Evolutionary conservation across 179 eudicot species (phyloP), one percentile per base, ranked within the genome.

Genomic region (Corrigiola litoralis): DNA sequence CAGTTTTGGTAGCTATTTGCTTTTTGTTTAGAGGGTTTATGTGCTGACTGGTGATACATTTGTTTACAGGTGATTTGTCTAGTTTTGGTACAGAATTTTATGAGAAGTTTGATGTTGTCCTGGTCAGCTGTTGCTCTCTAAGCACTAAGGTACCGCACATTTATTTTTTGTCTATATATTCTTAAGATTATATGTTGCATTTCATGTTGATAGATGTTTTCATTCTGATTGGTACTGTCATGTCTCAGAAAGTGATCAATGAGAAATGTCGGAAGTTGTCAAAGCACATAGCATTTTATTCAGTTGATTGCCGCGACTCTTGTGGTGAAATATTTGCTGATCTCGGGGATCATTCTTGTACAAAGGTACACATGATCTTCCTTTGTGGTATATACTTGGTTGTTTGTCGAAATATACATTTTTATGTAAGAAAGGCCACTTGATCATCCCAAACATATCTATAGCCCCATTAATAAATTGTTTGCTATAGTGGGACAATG

Each of bases 271-370:
- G 88, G 62, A 95, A 84, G 74, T 52, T 67, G 72, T 77, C 84
- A 44, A 95, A 88, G 84, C 97, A 77, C 38, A 65, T 91, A 62
- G 88, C 97, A 54, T 95, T 91, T 74, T 95, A 88, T 66, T 68
- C 88, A 8, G 96, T 91, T 53, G 97, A 95, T 42, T 95, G 97
- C 63, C 77, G 96, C 54, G 99, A 76, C 54, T 83, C 95, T 38
- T 90, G 97, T 69, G 99, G 99, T 68, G 99, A 95, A 71, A 85
- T 95, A 65, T 95, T 95, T 82, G 90, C 80, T 70, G 97, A 95
- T 80, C 67, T 95, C 82, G 88, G 88, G 77, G 78, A 75, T 48
- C 85, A 84, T 78, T 61, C 79, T 47, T 91, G 81, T 60, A 73
- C 92, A 45, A 84, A 78, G 97, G 98, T 92, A 55, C 54, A 38